phyloP scores from a whole-genome alignment of 2,329 filamentous ascomycete genomes.

The Rhinocladiella mackenziei region DNA sequence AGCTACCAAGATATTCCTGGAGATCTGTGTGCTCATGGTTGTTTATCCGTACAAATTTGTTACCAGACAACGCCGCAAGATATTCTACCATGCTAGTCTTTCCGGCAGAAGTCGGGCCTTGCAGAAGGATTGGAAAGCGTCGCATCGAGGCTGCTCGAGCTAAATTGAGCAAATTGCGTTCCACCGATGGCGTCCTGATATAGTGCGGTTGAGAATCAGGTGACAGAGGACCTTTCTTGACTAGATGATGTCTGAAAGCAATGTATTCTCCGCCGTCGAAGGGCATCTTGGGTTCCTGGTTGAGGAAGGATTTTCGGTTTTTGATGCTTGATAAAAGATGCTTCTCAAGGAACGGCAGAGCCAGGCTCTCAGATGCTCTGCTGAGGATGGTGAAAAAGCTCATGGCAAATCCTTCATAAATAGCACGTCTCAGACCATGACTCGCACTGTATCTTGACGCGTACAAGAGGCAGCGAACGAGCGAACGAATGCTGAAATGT shows the following conservation, averaged over 20 bases:
- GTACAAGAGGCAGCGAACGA: conserved; percentile 86
- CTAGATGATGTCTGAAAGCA: conserved; percentile 85
- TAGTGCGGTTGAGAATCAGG: conserved; percentile 78
- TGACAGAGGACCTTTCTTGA: conserved; percentile 67
- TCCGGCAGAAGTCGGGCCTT: conserved; percentile 93
- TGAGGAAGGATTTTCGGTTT: conserved; percentile 68
- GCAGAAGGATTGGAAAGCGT: conserved; percentile 87
- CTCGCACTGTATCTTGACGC: conserved; percentile 77
- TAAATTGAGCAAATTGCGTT: conserved; percentile 89
- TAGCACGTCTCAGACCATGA: conserved; percentile 77
- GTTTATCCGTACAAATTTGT: conserved; percentile 97
- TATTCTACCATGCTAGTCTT: conserved; percentile 99
- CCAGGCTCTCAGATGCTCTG: conserved; percentile 70
- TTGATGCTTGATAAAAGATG: conserved; percentile 69
- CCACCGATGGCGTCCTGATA: conserved; percentile 93
- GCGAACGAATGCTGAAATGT: conserved; percentile 91
- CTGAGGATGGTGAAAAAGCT: conserved; percentile 89
- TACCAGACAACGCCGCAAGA: conserved; percentile 90
- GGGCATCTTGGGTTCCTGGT: conserved; percentile 72
- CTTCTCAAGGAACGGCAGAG: conserved; percentile 75
- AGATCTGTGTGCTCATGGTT: conserved; percentile 99
- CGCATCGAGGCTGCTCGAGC: conserved; percentile 89
- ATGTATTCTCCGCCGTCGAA: conserved; percentile 74
- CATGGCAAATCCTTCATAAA: conserved; percentile 97
- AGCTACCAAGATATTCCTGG: conserved; percentile 95